phyloP scores from a whole-genome alignment of 305 asterid species.

The Rubia peregrina region DNA sequence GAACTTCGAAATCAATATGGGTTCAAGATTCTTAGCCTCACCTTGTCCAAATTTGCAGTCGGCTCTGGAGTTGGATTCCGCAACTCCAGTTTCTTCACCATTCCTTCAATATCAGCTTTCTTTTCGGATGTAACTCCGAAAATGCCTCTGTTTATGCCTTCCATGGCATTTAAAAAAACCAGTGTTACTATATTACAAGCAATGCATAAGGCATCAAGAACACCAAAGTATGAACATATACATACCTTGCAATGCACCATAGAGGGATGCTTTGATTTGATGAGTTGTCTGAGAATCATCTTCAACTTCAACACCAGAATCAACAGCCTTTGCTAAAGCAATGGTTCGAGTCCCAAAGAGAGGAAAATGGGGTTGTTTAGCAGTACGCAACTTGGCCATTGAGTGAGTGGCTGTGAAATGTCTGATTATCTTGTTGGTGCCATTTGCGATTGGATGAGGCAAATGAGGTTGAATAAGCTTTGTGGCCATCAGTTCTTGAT shows the following conservation, averaged over 20 bases:
- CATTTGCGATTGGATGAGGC: conserved; percentile 31
- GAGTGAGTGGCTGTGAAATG: conserved; percentile 27
- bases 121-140: conserved; percentile 62
- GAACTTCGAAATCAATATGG: not conserved
- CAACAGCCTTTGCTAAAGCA: conserved; percentile 35
- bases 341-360: conserved; percentile 14
- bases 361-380: conserved; percentile 28
- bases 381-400: conserved; percentile 17
- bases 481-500: conserved; percentile 32
- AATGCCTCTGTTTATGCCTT: conserved; percentile 80
- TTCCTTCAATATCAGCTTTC: conserved; percentile 46
- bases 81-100: conserved; percentile 63
- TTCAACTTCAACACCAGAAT: conserved; percentile 26
- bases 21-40: conserved; percentile 13
- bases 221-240: not conserved
- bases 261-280: conserved; percentile 18
- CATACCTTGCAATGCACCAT: conserved; percentile 52
- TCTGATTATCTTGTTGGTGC: conserved; percentile 27
- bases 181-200: not conserved
- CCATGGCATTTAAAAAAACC: conserved; percentile 5
- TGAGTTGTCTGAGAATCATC: conserved; percentile 25
- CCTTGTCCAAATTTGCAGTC: conserved; percentile 61
- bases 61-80: conserved; percentile 76
- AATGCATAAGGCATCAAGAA: not conserved
- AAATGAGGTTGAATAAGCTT: conserved; percentile 43